Percentiles rank a stretch among this genome's conserved stretches.
Conservation (phyloP, 257 asterid species). For the Plantago ovata region DNA sequence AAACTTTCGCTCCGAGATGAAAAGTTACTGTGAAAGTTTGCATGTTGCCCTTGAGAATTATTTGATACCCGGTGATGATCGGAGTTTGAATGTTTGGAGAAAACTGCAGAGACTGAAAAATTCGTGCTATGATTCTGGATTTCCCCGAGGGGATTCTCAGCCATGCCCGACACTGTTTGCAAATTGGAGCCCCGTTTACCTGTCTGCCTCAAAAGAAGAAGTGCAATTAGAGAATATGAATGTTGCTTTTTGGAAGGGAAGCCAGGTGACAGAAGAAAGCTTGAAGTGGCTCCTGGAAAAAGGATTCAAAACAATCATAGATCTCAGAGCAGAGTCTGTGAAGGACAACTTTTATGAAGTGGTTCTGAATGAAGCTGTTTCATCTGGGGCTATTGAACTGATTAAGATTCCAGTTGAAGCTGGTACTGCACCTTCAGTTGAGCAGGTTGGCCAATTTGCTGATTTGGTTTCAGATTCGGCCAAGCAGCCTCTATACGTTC, state of each 20-base stretch:
- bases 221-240: conserved; percentile 33
- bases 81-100: conserved; percentile 76
- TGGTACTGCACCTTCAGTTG: conserved; percentile 69
- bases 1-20: conserved; percentile 89
- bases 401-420: conserved; percentile 83
- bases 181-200: conserved; percentile 74
- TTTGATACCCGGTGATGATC: conserved; percentile 71
- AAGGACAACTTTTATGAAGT: conserved; percentile 75
- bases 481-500: conserved; percentile 67
- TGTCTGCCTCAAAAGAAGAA: conserved; percentile 49
- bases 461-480: conserved; percentile 61
- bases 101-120: conserved; percentile 80
- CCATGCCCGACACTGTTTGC: conserved; percentile 83
- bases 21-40: conserved; percentile 92
- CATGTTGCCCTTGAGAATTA: conserved; percentile 81
- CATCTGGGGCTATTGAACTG: conserved; percentile 56
- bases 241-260: conserved; percentile 86
- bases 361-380: conserved; percentile 44
- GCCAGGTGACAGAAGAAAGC: conserved; percentile 95
- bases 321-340: conserved; percentile 85
- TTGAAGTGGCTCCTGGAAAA: conserved; percentile 71
- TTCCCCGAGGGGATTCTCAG: conserved; percentile 60
- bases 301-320: conserved; percentile 79
- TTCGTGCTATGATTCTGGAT: conserved; percentile 84
- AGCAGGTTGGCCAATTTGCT: conserved; percentile 72